Base-by-base conservation (phyloP, 306 rosid species). In the Abrus pulchellus region DNA sequence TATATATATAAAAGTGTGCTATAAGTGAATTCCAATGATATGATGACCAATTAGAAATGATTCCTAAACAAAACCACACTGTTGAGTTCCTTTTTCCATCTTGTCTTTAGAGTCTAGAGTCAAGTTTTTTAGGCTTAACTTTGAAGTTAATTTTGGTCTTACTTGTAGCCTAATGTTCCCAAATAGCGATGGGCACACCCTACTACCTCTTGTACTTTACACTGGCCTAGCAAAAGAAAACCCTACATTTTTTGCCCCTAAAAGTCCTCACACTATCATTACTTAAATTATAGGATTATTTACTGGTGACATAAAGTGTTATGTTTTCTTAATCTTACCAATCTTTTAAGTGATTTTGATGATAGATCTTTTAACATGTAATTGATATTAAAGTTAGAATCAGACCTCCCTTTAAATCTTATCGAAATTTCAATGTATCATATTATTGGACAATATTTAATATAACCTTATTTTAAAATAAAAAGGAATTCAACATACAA, bases 121-220 rank as follows among this genome's bases (percentile, higher is more conserved):
- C 30, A 13, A 52, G 30, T 53, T n/a, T 28, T 7, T 27, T 55
- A 6, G 7, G 5, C 62, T 57, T 57, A 38, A 27, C 1, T 2
- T 2, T 20, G 52, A 54, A 38, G n/a, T 55, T 40, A 9, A 10
- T 5, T 20, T 72, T 54, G 50, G 38, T 49, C 52, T 54, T 54
- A 53, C 34, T 20, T 36, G 52, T 7, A 54, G 65, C 77, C 77
- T 38, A 72, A 54, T 54, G 52, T 54, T 72, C 5, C 62, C 20
- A 14, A 14, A 71, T n/a, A 14, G 2, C 3, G 1, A 20, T 30
- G 30, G 45, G 61, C 30, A 3, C 60, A 32, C 41, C 41, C 53
- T 3, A 7, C 20, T 20, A 20, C 20, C 20, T 10, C 36, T 45
- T 68, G 11, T 9, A 30, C 61, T 34, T 30, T 9, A 32, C 33